These are phyloP conservation scores for Phytopythium litorale DNA, from an alignment of 352 stramenopile genomes.

Conservation along the genomic window DNA sequence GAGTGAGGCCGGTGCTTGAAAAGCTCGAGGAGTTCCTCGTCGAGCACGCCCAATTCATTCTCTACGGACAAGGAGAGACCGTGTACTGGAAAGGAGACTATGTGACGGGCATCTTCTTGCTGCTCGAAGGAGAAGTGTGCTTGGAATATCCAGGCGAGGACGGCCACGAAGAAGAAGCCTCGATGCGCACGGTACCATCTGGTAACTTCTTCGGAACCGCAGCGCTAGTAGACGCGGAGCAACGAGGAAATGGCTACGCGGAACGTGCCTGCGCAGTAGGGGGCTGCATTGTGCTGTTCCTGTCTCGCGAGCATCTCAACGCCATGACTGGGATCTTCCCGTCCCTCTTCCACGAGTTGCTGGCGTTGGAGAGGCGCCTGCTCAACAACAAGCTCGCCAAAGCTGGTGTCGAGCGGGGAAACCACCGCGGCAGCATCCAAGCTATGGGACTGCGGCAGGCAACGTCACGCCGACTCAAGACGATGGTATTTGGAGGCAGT, in stretches of 20 bases:
- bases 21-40: constrained; percentile 41
- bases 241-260: constrained; percentile 39
- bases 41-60: constrained; percentile 43
- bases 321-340: constrained; percentile 53
- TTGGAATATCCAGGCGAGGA: constrained; percentile 22
- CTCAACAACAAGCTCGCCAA: constrained; percentile 39
- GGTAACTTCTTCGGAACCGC: constrained; percentile 51
- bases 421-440: constrained; percentile 8
- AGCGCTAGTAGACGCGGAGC: constrained; percentile 23
- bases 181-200: constrained; percentile 21
- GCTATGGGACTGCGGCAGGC: neutral
- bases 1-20: constrained; percentile 23
- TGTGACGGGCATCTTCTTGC: constrained; percentile 50
- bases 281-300: constrained; percentile 47
- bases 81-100: constrained; percentile 56
- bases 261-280: constrained; percentile 51
- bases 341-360: constrained; percentile 34
- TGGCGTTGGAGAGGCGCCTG: constrained; percentile 37
- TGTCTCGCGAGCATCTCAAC: constrained; percentile 42
- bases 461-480: neutral
- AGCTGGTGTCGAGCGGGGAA: constrained; percentile 13
- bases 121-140: constrained; percentile 49
- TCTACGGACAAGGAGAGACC: constrained; percentile 57
- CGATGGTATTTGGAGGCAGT: neutral
- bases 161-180: neutral